Percentiles rank a stretch among this genome's conserved stretches.
phyloP scores from a whole-genome alignment of 192 early-diverging fungal genomes.

The Funneliformis mosseae region DNA sequence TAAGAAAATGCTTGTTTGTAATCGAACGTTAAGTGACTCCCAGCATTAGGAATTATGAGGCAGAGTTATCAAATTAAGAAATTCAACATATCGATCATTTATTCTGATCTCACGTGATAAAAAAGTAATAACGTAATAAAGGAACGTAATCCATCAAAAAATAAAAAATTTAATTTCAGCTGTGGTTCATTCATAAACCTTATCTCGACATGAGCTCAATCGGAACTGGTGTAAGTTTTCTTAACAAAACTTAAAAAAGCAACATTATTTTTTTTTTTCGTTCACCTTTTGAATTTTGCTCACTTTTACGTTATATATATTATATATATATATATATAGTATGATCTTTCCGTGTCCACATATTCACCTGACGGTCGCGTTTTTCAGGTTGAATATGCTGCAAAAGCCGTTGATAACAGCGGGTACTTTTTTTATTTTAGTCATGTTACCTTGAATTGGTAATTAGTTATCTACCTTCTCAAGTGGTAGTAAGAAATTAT shows the following conservation, averaged over 20 bases:
- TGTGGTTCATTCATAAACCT: too few species aligned
- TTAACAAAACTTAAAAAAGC: neutral
- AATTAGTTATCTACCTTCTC: neutral
- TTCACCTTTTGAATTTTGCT: constrained; percentile 15
- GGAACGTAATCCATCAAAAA: too few species aligned
- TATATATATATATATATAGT: too few species aligned
- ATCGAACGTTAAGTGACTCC: too few species aligned
- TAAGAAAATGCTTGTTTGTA: too few species aligned
- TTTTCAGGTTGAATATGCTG: constrained; percentile 99
- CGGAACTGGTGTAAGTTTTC: constrained; percentile 78
- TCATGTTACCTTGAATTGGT: neutral
- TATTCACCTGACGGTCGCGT: constrained; percentile 99
- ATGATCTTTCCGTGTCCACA: constrained; percentile 96
- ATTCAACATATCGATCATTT: too few species aligned
- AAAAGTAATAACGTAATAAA: too few species aligned
- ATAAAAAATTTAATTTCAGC: too few species aligned
- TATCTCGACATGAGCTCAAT: constrained; percentile 70
- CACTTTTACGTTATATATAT: constrained; percentile 13
- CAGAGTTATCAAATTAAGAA: too few species aligned
- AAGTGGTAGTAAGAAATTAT: too few species aligned
- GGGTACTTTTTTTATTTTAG: constrained; percentile 58
- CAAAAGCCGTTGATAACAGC: constrained; percentile 98
- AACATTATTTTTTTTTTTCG: neutral
- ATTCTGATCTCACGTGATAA: too few species aligned
- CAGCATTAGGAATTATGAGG: too few species aligned